phyloP scores from a whole-genome alignment of 345 rosid species.

The Brassica incana region DNA sequence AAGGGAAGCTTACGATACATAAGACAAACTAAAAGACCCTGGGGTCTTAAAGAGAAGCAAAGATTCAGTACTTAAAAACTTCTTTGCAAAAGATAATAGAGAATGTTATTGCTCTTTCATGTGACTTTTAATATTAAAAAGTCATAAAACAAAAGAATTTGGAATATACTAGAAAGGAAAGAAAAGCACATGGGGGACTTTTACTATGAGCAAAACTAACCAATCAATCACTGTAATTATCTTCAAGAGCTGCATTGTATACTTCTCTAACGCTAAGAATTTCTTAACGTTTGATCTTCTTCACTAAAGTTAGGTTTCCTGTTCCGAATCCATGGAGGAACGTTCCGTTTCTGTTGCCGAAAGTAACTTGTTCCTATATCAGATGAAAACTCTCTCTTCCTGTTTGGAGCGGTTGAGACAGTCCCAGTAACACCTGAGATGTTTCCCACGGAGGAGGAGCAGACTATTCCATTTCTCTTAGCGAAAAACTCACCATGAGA shows the following conservation, averaged over 20 bases:
- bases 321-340: conserved; percentile 65
- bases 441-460: conserved; percentile 2
- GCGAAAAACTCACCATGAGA: conserved; percentile 43
- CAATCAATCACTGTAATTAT: conserved; percentile 48
- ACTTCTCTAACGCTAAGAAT: conserved; percentile 30
- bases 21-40: conserved; percentile 63
- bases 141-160: conserved; percentile 52
- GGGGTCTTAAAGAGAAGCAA: conserved; percentile 50
- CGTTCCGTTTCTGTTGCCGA: conserved; percentile 72
- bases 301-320: conserved; percentile 37
- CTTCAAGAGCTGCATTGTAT: conserved; percentile 34
- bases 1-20: conserved; percentile 65
- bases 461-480: conserved; percentile 38
- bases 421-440: conserved; percentile 31
- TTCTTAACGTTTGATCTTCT: conserved; percentile 21
- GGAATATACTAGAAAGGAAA: conserved; percentile 45
- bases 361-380: conserved; percentile 79
- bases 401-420: conserved; percentile 44
- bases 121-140: conserved; percentile 10
- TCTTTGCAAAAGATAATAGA: conserved; percentile 27
- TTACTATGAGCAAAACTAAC: conserved; percentile 38
- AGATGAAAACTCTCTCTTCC: conserved; percentile 50
- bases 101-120: conserved; percentile 30
- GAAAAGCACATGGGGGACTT: conserved; percentile 39
- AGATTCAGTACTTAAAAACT: conserved; percentile 25